Evolutionary conservation across 2,329 filamentous ascomycete genomes (phyloP), one percentile per base, ranked within the genome.

Genomic region (Nemania diffusa): DNA sequence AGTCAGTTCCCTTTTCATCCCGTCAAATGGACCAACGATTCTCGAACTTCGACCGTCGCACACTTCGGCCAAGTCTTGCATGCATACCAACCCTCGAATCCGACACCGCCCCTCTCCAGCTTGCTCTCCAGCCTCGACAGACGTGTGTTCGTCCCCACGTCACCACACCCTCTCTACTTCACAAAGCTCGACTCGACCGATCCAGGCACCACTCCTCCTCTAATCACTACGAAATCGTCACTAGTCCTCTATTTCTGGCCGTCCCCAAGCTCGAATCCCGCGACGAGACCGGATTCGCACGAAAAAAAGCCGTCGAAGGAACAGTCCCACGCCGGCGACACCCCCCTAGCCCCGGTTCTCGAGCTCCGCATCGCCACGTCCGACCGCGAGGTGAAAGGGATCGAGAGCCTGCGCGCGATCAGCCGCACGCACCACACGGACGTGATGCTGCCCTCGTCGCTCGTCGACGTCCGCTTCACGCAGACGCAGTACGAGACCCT

Each of bases 31-130:
- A 75, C 68, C 8, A 55, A 59, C 15, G 64, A 24, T 51, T 63
- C 57, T 26, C 66, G 20, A 59, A 77, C 69, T 52, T 73, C 65
- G 8, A 81, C 82, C 1, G 75, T 73, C 2, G 84, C 85, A 11
- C 78, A 79, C 2, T 88, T 88, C 70, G 87, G 87, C 20, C 83
- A 85, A 60, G 69, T 88, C 37, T 79, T 88, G 24, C 73, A 77
- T 40, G 56, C 64, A 24, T 65, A 71, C 26, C 15, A 57, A 2
- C 56, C 63, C 11, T 60, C 64, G 8, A 29, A 53, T 46, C 29
- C 71, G 9, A 56, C 65, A 9, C 64, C 56, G 17, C 34, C 56
- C 27, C 37, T 71, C 42, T 64, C 69, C 34, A 42, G 52, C 22
- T 63, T 74, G 5, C 59, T 75, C 27, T 56, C 72, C 17, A 37